phyloP scores from a whole-genome alignment of 2,329 filamentous ascomycete genomes.

The Eutypa lata region DNA sequence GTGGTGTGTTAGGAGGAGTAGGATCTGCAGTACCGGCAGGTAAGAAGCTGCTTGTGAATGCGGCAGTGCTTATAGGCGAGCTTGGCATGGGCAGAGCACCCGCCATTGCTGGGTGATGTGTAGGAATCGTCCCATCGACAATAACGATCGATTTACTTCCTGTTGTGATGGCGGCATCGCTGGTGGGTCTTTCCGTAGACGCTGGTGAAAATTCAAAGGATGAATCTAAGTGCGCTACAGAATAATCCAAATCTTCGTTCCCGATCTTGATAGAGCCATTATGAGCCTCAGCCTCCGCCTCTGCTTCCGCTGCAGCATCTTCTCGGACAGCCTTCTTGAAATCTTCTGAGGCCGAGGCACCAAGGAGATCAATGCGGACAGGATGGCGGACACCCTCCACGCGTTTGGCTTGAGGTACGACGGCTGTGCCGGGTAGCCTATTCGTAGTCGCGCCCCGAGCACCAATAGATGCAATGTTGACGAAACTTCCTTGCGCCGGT shows the following conservation, averaged over 20 bases:
- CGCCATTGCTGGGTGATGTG: conserved; percentile 50
- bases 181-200: conserved; percentile 39
- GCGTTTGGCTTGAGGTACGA: conserved; percentile 54
- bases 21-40: conserved; percentile 45
- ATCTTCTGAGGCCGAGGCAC: conserved; percentile 73
- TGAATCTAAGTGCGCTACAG: conserved; percentile 41
- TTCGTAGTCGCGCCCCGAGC: conserved; percentile 54
- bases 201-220: conserved; percentile 34
- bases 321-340: conserved; percentile 74
- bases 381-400: conserved; percentile 46
- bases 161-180: conserved; percentile 62
- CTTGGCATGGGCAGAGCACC: conserved; percentile 39
- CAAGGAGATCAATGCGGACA: conserved; percentile 75
- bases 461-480: conserved; percentile 47
- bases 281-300: conserved; percentile 17
- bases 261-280: conserved; percentile 21
- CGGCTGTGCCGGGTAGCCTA: conserved; percentile 55
- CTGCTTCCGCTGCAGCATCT: conserved; percentile 47
- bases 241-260: conserved; percentile 36
- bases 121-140: conserved; percentile 63
- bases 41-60: conserved; percentile 51
- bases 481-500: conserved; percentile 44
- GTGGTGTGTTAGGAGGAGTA: conserved; percentile 61
- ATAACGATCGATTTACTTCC: conserved; percentile 92
- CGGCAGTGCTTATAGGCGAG: conserved; percentile 46